Percentiles rank a stretch among this genome's conserved stretches.
These are phyloP conservation scores for Trichoderma brevicompactum DNA, from an alignment of 2,329 filamentous ascomycete species.

Conservation along the genomic window DNA sequence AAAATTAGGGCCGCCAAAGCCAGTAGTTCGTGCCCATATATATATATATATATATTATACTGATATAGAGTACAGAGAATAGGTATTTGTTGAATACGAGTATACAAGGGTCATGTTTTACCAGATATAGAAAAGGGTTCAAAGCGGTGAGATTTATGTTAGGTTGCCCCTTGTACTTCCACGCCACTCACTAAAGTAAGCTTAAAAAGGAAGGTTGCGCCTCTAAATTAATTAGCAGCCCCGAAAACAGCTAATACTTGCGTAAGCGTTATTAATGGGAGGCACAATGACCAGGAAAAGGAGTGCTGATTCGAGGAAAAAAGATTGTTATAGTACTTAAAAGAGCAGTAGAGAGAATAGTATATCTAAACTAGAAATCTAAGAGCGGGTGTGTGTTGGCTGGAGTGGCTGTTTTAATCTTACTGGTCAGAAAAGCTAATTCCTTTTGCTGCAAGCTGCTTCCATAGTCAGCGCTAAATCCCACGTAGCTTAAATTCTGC, in stretches of 20 bases:
- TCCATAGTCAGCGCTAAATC: too few species aligned
- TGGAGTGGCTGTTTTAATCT: too few species aligned
- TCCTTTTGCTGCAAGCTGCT: too few species aligned
- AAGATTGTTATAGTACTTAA: neutral
- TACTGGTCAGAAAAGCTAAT: too few species aligned
- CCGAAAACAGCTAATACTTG: neutral
- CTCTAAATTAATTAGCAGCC: neutral
- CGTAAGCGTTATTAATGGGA: neutral
- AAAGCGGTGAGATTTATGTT: neutral
- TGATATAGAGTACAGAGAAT: too few species aligned
- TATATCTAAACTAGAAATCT: too few species aligned
- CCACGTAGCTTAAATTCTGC: too few species aligned
- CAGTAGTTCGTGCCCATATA: neutral
- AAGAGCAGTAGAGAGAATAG: too few species aligned
- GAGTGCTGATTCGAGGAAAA: slow-evolving; percentile 1
- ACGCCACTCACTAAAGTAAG: slow-evolving; percentile 12
- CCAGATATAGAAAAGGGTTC: neutral
- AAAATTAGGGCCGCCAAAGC: too few species aligned
- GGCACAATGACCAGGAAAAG: neutral
- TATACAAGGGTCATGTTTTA: neutral
- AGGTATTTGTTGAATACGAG: neutral
- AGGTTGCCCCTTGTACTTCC: neutral
- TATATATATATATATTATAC: neutral
- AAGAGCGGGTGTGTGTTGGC: too few species aligned
- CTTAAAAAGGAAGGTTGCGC: slow-evolving; percentile 17